Evolutionary conservation across 768 basidiomycete genomes (phyloP).

Genomic region (Cystofilobasidium bisporidii): DNA sequence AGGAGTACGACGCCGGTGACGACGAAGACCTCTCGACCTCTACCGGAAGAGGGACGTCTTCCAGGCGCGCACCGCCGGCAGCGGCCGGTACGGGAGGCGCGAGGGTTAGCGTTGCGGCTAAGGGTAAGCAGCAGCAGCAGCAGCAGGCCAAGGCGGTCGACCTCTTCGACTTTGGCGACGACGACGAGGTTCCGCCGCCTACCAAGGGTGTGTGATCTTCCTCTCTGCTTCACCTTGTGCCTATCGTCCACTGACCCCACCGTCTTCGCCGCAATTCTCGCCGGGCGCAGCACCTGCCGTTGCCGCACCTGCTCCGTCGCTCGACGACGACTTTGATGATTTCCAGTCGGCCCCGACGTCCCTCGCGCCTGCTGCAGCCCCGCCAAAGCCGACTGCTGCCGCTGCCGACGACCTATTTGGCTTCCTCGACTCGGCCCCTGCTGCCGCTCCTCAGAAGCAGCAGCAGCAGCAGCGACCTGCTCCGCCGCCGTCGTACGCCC

Average conservation of each 20-base stretch:
- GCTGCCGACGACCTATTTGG: constrained; percentile 40
- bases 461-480: too few relatives aligned
- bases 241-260: constrained; percentile 28
- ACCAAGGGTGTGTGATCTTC: neutral
- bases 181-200: constrained; percentile 8
- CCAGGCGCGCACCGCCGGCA: constrained; percentile 18
- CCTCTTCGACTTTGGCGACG: constrained; percentile 27
- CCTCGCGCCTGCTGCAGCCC: constrained; percentile 28
- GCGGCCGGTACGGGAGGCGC: constrained; percentile 11
- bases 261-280: constrained; percentile 18
- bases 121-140: constrained; percentile 29
- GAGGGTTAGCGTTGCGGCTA: constrained; percentile 31
- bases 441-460: too few relatives aligned
- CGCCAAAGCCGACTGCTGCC: constrained; percentile 30
- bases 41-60: constrained; percentile 26
- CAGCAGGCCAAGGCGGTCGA: constrained; percentile 28
- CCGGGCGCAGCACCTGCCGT: constrained; percentile 34
- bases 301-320: constrained; percentile 32
- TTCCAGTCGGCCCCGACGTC: constrained; percentile 63
- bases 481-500: neutral
- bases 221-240: neutral
- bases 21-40: constrained; percentile 57
- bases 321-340: constrained; percentile 74
- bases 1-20: constrained; percentile 80
- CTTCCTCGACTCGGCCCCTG: constrained; percentile 28